These are phyloP conservation scores for Kuraishia piskuri DNA, from an alignment of 805 yeast species.

Conservation along the genomic window DNA sequence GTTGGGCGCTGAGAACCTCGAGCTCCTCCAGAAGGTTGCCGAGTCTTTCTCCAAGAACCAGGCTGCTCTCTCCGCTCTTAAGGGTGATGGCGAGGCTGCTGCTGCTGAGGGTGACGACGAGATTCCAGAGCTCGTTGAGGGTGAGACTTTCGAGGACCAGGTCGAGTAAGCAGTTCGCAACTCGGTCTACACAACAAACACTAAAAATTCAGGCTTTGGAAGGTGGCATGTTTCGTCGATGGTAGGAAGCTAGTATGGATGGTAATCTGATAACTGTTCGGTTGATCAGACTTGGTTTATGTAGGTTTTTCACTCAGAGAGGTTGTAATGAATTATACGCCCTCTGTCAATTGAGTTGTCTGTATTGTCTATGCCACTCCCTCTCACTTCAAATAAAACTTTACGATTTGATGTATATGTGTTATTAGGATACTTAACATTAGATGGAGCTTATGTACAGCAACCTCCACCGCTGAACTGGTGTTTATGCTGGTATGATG, in stretches of 20 bases:
- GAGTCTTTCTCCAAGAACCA: conserved; percentile 68
- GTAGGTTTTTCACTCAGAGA: not conserved
- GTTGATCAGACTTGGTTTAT: not conserved
- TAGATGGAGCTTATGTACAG: not conserved
- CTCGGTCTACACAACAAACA: not conserved
- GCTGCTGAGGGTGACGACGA: conserved; percentile 43
- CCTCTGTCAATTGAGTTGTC: not conserved
- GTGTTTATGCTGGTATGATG: too few relatives aligned
- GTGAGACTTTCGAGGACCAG: conserved; percentile 2
- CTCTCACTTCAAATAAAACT: not conserved
- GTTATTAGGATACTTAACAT: too few relatives aligned
- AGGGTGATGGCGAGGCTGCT: conserved; percentile 11
- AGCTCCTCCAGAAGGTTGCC: conserved; percentile 82
- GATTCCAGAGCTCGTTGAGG: conserved; percentile 73
- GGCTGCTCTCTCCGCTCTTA: conserved; percentile 25
- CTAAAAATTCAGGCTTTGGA: not conserved
- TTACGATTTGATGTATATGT: not conserved
- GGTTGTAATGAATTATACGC: not conserved
- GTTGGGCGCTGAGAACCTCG: conserved; percentile 92
- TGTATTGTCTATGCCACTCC: not conserved
- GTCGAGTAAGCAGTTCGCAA: not conserved
- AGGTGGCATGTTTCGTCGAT: not conserved
- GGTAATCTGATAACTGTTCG: not conserved
- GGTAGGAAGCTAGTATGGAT: not conserved
- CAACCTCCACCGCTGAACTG: too few relatives aligned